Base-by-base conservation (phyloP, 805 yeast genomes). In the Cyberlindnera amylophila region DNA sequence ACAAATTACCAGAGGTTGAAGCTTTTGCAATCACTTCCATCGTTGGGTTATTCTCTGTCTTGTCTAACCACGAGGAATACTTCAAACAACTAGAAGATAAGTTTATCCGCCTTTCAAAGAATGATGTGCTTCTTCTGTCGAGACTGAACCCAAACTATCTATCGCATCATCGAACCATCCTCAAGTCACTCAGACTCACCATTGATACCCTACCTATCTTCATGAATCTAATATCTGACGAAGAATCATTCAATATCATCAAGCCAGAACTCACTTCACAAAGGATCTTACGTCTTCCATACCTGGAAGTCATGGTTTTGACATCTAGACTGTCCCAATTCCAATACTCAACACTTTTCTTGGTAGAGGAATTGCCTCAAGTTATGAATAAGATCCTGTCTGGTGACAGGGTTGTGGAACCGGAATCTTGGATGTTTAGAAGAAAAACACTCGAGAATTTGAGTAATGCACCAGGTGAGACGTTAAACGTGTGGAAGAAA, bases 361-460 rank as follows among this genome's bases (percentile, higher is more conserved):
- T 57, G 10, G 18, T 54, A 3, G 23, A 30, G 4, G 46, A 49
- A 4, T 17, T 51, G 4, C 59, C 61, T 17, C 53, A 45, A 15
- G 47, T 57, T 4, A 53, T 57, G 59, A 55, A 53, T 32, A 50
- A 47, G 18, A 24, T 56, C 2, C 26, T 56, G 9, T 41, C 46
- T 14, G 54, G 53, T 3, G 44, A 30, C 6, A 34, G 47, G 10
- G 43, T 57, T 8, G 34, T 48, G 9, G 60, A 56, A 26, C 34
- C 54, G 1, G 55, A 56, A 23, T 42, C 52, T 3, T 50, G 36
- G 38, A 30, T 45, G n/a, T 24, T 51, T 7, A 45, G 62, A 32
- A 49, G 48, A 30, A 14, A 6, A 2, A 54, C 58, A 4, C 18
- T 57, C 24, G 53, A 47, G 19, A 31, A 32, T n/a, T 32, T 57